Percentiles rank a stretch among this genome's conserved stretches.
These are phyloP conservation scores for Hondaea fermentalgiana DNA, from an alignment of 108 stramenopile species.

Conservation along the genomic window DNA sequence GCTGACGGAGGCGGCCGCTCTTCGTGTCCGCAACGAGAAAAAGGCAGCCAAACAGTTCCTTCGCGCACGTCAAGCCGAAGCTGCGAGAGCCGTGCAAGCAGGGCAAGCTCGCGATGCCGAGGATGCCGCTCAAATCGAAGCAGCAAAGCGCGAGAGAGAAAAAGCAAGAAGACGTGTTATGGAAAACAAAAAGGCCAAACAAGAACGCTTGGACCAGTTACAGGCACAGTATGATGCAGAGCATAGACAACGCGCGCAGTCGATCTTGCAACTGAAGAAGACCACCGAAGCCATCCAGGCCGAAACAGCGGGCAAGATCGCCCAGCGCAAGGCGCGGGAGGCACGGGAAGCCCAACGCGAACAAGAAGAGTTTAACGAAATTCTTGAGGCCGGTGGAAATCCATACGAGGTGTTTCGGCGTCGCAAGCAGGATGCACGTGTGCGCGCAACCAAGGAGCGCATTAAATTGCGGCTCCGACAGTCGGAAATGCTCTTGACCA, in stretches of 20 bases:
- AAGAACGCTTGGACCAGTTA: neutral
- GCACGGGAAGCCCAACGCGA: neutral
- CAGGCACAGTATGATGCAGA: neutral
- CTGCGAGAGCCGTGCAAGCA: neutral
- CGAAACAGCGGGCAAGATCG: neutral
- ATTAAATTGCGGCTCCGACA: neutral
- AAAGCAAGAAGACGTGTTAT: neutral
- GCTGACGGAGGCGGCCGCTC: neutral
- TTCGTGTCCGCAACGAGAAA: neutral
- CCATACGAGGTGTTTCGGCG: constrained; percentile 25
- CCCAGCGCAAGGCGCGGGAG: neutral
- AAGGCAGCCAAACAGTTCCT: neutral
- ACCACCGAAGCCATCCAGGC: neutral
- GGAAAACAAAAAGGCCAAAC: neutral
- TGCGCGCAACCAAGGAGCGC: neutral
- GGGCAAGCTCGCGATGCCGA: neutral
- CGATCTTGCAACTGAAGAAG: neutral
- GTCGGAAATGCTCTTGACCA: constrained; percentile 2
- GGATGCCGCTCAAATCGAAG: neutral
- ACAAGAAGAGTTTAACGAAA: neutral
- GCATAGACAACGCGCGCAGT: neutral
- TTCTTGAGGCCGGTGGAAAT: constrained; percentile 17
- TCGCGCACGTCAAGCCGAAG: neutral
- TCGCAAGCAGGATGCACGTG: neutral
- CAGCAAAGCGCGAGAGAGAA: neutral